Conservation (phyloP, 2,329 filamentous ascomycete genomes). For the Botryotinia globosa region DNA sequence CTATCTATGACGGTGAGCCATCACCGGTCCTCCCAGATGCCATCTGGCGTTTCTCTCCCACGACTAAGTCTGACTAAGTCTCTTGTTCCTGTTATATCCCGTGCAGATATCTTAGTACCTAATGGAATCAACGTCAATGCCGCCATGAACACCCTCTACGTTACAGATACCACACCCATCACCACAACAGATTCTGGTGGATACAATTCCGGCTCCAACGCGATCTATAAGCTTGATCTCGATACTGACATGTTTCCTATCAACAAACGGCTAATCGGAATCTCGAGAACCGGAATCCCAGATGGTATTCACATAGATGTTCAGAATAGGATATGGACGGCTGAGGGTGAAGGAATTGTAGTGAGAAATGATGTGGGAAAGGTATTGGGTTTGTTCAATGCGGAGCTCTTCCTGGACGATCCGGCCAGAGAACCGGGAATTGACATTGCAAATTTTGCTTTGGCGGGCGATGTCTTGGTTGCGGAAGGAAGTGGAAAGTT, state of each 20-base stretch:
- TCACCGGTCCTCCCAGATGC: neutral
- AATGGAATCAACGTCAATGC: conserved; percentile 1
- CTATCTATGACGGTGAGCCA: neutral
- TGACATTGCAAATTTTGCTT: conserved; percentile 10
- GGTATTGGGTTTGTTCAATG: conserved; percentile 12
- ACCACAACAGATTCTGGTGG: neutral
- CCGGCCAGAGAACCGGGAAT: neutral
- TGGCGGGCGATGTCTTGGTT: conserved; percentile 11
- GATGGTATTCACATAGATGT: conserved; percentile 19
- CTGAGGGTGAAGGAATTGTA: conserved; percentile 7
- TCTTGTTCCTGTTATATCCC: conserved; percentile 8
- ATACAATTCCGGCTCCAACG: neutral
- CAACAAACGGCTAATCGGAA: conserved; percentile 5
- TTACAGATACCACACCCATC: conserved; percentile 2
- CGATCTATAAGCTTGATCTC: conserved; percentile 11
- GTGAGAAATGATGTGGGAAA: neutral
- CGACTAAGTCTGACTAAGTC: neutral
- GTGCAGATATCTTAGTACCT: conserved; percentile 1
- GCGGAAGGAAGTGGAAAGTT: neutral
- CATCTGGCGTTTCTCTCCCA: conserved; percentile 14
- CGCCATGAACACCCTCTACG: neutral
- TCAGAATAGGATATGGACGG: conserved; percentile 8
- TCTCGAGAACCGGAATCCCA: conserved; percentile 1
- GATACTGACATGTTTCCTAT: neutral
- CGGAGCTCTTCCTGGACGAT: neutral